Evolutionary conservation across 1,139 yeast genomes (phyloP), one percentile per base, ranked within the genome.

Genomic region (Candida frijolesensis): DNA sequence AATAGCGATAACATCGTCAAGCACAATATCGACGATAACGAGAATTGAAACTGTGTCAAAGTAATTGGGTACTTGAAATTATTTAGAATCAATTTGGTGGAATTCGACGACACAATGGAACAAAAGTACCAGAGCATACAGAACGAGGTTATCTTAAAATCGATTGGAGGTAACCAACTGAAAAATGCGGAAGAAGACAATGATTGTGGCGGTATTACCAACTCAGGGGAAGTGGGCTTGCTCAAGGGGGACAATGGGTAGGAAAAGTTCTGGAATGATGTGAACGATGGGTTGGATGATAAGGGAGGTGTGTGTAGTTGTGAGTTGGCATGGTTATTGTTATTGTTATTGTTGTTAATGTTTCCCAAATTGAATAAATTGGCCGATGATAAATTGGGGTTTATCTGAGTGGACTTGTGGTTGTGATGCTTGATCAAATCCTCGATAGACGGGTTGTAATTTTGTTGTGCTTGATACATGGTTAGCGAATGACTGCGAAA

Each of bases 41-140:
- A 60, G 63, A 92, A 92, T 70, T 92, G 98, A 46, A 86, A 74
- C 74, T 91, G 89, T 0, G 97, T 89, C 51, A 92, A 77, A 0
- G 96, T 86, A 9, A 90, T 84, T 1, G 98, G 97, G 64, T 85
- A 87, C 44, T 80, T 81, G 65, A 85, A 89, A 45, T 76, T 75
- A 54, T 76, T 81, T 53, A 92, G 71, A 48, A 92, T 89, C 48
- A 84, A 71, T 65, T 92, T 92, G 50, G 95, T 85, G 43, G 94
- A 76, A 59, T 90, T 89, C 59, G 86, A 87, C 6, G 96, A 87
- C 15, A 91, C 67, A 12, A 95, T 91, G 38, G 95, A 86, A n/a
- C 86, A 74, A 33, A 82, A 63, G 67, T 92, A 92, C 98, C 98
- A 92, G 34, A 79, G 62, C 8, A 79, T 61, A 65, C 97, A 92